Evolutionary conservation across 2,329 filamentous ascomycete species (phyloP), one percentile per base, ranked within the genome.

Genomic region (Cercospora citrullina): DNA sequence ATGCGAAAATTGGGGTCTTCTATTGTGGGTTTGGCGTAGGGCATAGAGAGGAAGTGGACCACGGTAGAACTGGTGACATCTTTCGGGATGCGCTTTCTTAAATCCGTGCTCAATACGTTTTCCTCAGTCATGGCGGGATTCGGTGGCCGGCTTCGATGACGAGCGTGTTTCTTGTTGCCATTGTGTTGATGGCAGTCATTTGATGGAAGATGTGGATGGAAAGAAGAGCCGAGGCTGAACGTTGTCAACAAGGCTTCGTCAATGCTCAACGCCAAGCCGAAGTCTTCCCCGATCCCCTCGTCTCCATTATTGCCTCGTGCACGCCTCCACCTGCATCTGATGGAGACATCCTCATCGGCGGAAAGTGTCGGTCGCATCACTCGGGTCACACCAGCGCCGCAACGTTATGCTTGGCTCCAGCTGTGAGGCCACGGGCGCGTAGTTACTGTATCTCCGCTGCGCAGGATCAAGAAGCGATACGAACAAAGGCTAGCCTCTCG

Each of bases 41-140:
- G 64, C 23, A 69, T 66, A 10, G 67, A 53, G 8, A 68, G 51
- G 65, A 73, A 73, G 60, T 73, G 72, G 59, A 69, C 67, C 33
- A 72, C 57, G 14, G 70, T 72, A 14, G 67, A 58, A 45, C 67
- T 64, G 16, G 68, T 59, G 12, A 71, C 65, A 31, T 63, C 30
- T 26, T 36, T 31, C 3, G 61, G 61, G 16, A 63, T 63, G 48
- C 28, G 28, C 16, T 57, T 57, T 31, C 26, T 23, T 5, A 58
- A 26, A 21, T 58, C 14, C 30, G 26, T 10, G 53, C 23, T n/a
- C 10, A 16, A 16, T 31, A 26, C 8, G 26, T 1, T 30, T 10
- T 30, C 30, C 16, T 26, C 16, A 28, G 53, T 18, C 53, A 58
- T 51, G 45, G 21, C 12, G 45, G 18, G 5, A 14, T 21, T 5